These are phyloP conservation scores for grape (Vitis vinifera) DNA, from an alignment of 164 flowering plant species.

Conservation along the genomic window ASM3070453v1 NC_081817.1:4359501-4360000, in stretches of 20 bases:
- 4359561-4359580: constrained; percentile 18
- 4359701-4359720: constrained; percentile 24
- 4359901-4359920: no score
- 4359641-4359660: constrained; percentile 17
- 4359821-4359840: not conserved
- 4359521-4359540: constrained; percentile 25
- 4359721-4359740: constrained; percentile 27
- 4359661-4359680: not conserved
- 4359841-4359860: constrained; percentile 24
- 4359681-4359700: constrained; percentile 14
- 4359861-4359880: constrained; percentile 15
- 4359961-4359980: no score
- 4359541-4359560: constrained; percentile 18
- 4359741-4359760: constrained; percentile 25
- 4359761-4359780: constrained; percentile 26
- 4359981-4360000: no score
- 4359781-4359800: constrained; percentile 10
- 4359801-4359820: not conserved
- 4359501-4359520: constrained; percentile 26
- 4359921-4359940: no score
- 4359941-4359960: no score
- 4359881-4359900: no score
- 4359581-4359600: constrained; percentile 32
- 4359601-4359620: constrained; percentile 10
- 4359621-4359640: constrained; percentile 33